Percentiles rank a stretch among this genome's conserved stretches.
Evolutionary conservation across 768 basidiomycete genomes (phyloP).

Genomic region (Podaxis pistillaris): DNA sequence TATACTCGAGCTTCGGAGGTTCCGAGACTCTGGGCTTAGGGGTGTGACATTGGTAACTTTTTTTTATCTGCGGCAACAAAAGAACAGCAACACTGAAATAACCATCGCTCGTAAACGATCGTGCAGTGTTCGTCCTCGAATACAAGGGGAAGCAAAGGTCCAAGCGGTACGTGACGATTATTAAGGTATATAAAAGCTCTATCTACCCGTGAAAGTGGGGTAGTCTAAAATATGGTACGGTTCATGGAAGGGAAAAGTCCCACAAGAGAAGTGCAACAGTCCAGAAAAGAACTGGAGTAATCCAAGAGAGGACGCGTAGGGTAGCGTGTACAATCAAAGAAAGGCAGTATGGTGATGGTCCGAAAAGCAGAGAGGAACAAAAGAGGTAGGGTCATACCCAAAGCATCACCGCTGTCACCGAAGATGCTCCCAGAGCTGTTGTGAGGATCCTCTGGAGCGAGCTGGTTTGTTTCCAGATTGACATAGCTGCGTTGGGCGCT

Average conservation of each 20-base stretch:
- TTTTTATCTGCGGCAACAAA: too few relatives aligned
- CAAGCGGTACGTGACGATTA: not conserved
- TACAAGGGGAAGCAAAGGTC: not conserved
- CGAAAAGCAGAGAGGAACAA: not conserved
- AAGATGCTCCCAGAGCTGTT: constrained; percentile 2
- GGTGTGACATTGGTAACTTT: not conserved
- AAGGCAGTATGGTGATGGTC: constrained; percentile 1
- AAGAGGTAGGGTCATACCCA: constrained; percentile 3
- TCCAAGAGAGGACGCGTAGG: not conserved
- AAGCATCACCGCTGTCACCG: constrained; percentile 5
- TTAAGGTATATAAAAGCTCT: constrained; percentile 1
- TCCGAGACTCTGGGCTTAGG: not conserved
- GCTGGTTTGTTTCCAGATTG: not conserved
- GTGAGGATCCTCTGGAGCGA: constrained; percentile 5
- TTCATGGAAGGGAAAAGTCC: not conserved
- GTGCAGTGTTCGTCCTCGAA: not conserved
- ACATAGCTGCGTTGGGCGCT: not conserved
- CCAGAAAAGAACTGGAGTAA: not conserved
- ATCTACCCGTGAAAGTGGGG: not conserved
- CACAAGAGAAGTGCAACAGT: not conserved
- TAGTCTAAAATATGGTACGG: not conserved
- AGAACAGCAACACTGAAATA: not conserved
- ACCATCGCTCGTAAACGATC: not conserved
- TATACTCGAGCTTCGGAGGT: not conserved
- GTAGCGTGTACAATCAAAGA: constrained; percentile 10